Base-by-base conservation (phyloP, 2,329 filamentous ascomycete genomes). In the Xylariales sp. region DNA sequence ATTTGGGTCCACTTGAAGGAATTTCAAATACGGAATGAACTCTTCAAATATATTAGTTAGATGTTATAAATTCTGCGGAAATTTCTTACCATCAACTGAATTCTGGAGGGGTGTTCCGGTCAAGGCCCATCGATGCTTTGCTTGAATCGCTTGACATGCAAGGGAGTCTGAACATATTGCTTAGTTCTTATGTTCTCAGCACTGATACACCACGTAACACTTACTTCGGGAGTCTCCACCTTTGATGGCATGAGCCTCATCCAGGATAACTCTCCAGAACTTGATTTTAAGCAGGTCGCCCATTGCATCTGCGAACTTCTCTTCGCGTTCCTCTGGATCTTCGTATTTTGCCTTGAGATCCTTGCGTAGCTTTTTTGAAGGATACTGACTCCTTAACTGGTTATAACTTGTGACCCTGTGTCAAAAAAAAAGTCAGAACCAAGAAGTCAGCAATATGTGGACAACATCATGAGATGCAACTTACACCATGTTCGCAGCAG, bases 171-270 rank as follows among this genome's bases (percentile, higher is more conserved):
- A 3, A 17, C n/a, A n/a, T n/a, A n/a, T n/a, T n/a, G n/a, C n/a
- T n/a, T n/a, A n/a, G n/a, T n/a, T n/a, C n/a, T n/a, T n/a, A n/a
- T 5, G 5, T 5, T 17, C 12, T 38, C 6, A 40, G 24, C 18
- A 20, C 16, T 20, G 6, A 10, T 3, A 8, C 5, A 12, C 14
- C 24, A 15, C 16, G 16, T 18, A 16, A 4, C 5, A 28, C 33
- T 24, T 16, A 38, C 39, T 33, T 13, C 30, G 29, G 5, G 24
- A 20, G 2, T 11, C 3, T 3, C 11, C 11, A 8, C 38, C 29
- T 19, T 38, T 41, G 34, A 41, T 41, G 2, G n/a, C 14, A 28
- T 41, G 33, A 2, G 34, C 40, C n/a, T 41, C 40, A 14, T 41
- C 40, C 2, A 41, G 14, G 2, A 41, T 30, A 1, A 41, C 34